These are phyloP conservation scores for Senecio squalidus DNA, from an alignment of 140 eudicot genomes.

Conservation along the genomic window DNA sequence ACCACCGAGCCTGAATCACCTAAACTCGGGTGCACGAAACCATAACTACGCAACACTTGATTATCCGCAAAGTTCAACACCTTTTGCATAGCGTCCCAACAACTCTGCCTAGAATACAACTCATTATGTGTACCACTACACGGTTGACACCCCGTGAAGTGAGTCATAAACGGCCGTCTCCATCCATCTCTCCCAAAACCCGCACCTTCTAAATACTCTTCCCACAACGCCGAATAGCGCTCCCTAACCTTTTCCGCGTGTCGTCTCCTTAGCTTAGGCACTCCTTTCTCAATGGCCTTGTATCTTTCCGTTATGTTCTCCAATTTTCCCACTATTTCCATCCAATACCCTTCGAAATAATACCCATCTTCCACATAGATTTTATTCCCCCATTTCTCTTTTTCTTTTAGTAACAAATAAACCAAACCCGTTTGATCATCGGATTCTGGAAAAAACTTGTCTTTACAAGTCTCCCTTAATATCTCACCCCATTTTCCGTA, in stretches of 20 bases:
- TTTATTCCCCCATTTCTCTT: slow-evolving; percentile 58
- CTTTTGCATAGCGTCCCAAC: slow-evolving; percentile 53
- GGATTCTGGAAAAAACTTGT: slow-evolving; percentile 57
- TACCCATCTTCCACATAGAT: slow-evolving; percentile 49
- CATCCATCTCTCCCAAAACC: slow-evolving; percentile 38
- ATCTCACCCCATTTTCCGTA: slow-evolving; percentile 44
- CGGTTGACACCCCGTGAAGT: slow-evolving; percentile 84
- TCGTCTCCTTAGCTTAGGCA: slow-evolving; percentile 38
- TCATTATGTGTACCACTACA: slow-evolving; percentile 68
- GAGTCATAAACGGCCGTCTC: slow-evolving; percentile 75
- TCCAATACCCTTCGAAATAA: slow-evolving; percentile 63
- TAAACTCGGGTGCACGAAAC: slow-evolving; percentile 51
- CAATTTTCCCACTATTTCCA: slow-evolving; percentile 37
- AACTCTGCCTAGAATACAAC: slow-evolving; percentile 43
- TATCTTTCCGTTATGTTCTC: slow-evolving; percentile 42
- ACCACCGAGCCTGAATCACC: slow-evolving; percentile 42
- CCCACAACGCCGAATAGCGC: slow-evolving; percentile 41
- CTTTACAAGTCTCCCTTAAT: slow-evolving; percentile 35
- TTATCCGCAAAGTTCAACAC: slow-evolving; percentile 75
- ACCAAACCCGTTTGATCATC: slow-evolving; percentile 76
- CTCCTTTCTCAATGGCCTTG: slow-evolving; percentile 28
- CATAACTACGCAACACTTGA: slow-evolving; percentile 68
- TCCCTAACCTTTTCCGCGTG: slow-evolving; percentile 62
- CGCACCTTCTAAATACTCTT: slow-evolving; percentile 36
- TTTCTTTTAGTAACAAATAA: slow-evolving; percentile 47